These are phyloP conservation scores for Scedosporium apiospermum DNA, from an alignment of 2,329 filamentous ascomycete genomes.

Conservation along the genomic window DNA sequence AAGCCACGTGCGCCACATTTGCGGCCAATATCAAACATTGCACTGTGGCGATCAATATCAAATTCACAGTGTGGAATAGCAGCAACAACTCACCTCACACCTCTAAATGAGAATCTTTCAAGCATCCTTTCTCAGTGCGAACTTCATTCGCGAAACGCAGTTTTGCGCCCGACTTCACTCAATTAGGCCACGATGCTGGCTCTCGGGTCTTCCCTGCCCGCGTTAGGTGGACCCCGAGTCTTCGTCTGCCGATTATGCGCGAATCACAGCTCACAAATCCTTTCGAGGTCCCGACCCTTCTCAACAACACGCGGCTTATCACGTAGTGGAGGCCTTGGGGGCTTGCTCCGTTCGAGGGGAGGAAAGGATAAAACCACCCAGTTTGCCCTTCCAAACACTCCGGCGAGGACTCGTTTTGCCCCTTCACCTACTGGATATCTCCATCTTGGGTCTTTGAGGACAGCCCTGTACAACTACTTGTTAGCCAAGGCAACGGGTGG, in stretches of 20 bases:
- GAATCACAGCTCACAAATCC: neutral
- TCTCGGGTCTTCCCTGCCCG: neutral
- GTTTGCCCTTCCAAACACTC: conserved; percentile 36
- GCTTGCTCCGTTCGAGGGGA: neutral
- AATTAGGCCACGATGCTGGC: neutral
- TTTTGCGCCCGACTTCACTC: neutral
- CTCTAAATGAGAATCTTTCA: neutral
- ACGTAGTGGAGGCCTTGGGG: neutral
- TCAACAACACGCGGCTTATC: neutral
- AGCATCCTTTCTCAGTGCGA: neutral
- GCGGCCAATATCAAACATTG: neutral
- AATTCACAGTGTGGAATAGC: neutral
- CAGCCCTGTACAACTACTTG: conserved; percentile 91
- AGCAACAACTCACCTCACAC: neutral
- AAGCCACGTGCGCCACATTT: neutral
- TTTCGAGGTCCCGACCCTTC: neutral
- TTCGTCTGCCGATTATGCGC: neutral
- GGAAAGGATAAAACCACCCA: neutral
- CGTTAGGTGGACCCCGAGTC: neutral
- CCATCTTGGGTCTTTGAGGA: conserved; percentile 83
- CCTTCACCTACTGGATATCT: conserved; percentile 92
- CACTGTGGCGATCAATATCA: neutral
- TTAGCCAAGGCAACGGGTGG: conserved; percentile 81
- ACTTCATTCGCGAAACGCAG: neutral
- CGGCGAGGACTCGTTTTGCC: conserved; percentile 64